phyloP scores from a whole-genome alignment of 768 basidiomycete genomes.

The Leccinum imitatum region DNA sequence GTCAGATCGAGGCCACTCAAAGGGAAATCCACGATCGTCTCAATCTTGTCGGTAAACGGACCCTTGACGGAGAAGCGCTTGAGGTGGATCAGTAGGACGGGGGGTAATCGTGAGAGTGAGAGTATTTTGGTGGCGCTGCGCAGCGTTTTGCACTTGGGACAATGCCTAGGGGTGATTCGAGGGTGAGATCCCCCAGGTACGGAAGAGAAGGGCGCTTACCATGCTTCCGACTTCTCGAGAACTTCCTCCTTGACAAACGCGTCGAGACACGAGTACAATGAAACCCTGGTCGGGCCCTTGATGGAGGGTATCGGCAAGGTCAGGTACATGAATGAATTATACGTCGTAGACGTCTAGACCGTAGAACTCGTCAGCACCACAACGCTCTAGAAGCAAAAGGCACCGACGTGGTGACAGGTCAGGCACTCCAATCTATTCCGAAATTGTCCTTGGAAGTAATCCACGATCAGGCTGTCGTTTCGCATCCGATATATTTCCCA shows the following conservation, averaged over 20 bases:
- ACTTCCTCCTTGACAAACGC: slow-evolving; percentile 89
- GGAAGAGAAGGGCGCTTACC: slow-evolving; percentile 48
- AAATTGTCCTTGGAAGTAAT: slow-evolving; percentile 98
- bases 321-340: slow-evolving; percentile 94
- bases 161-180: slow-evolving; percentile 63
- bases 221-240: slow-evolving; percentile 90
- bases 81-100: slow-evolving; percentile 87
- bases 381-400: slow-evolving; percentile 4
- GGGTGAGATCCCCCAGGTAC: background rate
- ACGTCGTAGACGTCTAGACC: slow-evolving; percentile 90
- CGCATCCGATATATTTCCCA: slow-evolving; percentile 88
- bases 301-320: slow-evolving; percentile 82
- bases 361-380: slow-evolving; percentile 10
- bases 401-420: slow-evolving; percentile 77
- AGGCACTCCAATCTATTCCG: slow-evolving; percentile 85
- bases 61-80: slow-evolving; percentile 92
- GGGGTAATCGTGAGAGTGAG: slow-evolving; percentile 89
- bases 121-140: slow-evolving; percentile 85
- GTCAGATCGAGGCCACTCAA: slow-evolving; percentile 60
- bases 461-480: slow-evolving; percentile 93
- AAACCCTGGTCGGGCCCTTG: slow-evolving; percentile 55
- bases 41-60: slow-evolving; percentile 93
- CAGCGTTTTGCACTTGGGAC: slow-evolving; percentile 88
- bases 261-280: slow-evolving; percentile 80
- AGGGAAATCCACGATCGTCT: slow-evolving; percentile 93